A percentile compares a stretch with the other conserved stretches of the same genome.
These are phyloP conservation scores for Lindgomyces ingoldianus DNA, from an alignment of 495 filamentous ascomycete species.

Conservation along the genomic window DNA sequence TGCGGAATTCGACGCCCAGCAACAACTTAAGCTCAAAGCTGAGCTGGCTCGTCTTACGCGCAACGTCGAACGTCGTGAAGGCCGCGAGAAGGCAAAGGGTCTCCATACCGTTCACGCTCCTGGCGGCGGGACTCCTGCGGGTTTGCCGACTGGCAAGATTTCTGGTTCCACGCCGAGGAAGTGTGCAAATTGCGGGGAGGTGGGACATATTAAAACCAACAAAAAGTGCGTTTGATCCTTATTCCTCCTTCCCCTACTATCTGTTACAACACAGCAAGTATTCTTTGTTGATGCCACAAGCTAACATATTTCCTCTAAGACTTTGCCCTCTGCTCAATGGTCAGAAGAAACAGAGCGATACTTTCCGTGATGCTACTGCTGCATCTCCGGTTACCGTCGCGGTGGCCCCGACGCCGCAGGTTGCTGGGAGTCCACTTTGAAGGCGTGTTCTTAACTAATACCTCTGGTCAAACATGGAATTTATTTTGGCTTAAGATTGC, in stretches of 20 bases:
- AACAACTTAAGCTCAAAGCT: slow-evolving; percentile 62
- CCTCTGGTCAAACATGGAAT: no score
- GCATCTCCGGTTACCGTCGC: slow-evolving; percentile 36
- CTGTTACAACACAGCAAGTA: not conserved
- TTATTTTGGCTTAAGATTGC: not conserved
- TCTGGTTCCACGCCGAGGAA: slow-evolving; percentile 75
- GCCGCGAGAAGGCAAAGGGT: slow-evolving; percentile 87
- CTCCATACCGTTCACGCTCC: slow-evolving; percentile 44
- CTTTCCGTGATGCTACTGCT: slow-evolving; percentile 49
- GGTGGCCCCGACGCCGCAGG: slow-evolving; percentile 4
- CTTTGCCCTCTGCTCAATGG: slow-evolving; percentile 92
- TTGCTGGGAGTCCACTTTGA: slow-evolving; percentile 11
- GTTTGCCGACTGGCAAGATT: slow-evolving; percentile 37
- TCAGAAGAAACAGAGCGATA: slow-evolving; percentile 71
- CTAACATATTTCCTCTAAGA: slow-evolving; percentile 47
- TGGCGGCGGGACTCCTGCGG: slow-evolving; percentile 45
- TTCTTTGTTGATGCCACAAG: not conserved
- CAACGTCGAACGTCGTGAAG: slow-evolving; percentile 87
- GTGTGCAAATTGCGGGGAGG: slow-evolving; percentile 93
- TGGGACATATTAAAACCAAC: slow-evolving; percentile 99
- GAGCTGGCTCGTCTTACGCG: slow-evolving; percentile 81
- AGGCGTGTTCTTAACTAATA: no score
- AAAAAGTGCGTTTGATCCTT: slow-evolving; percentile 67
- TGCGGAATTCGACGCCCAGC: slow-evolving; percentile 65
- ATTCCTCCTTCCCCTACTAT: not conserved